A percentile compares a stretch with the other conserved stretches of the same genome.
These are phyloP conservation scores for Miscanthus lutarioriparius DNA, from an alignment of 176 grass and related monocot genomes.

Conservation along the genomic window DNA sequence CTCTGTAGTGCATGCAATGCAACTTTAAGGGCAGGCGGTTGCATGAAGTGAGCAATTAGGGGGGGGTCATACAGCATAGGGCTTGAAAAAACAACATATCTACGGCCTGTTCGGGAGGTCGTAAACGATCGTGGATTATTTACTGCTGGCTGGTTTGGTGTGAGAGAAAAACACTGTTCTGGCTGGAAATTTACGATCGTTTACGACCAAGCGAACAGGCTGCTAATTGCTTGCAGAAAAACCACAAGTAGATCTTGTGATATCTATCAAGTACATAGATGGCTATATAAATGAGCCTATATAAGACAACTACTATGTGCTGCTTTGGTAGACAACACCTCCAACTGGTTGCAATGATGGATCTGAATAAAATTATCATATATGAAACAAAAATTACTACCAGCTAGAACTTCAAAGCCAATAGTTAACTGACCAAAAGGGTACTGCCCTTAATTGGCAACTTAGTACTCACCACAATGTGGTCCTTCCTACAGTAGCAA, in stretches of 20 bases:
- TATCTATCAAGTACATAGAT: slow-evolving; percentile 16
- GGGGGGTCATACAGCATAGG: neutral
- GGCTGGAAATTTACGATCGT: no score
- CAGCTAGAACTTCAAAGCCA: neutral
- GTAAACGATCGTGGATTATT: no score
- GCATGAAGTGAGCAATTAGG: neutral
- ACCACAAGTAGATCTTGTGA: neutral
- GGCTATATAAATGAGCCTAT: neutral
- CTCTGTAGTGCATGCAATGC: neutral
- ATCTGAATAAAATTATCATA: neutral
- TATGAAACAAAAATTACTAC: neutral
- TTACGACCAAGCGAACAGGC: no score
- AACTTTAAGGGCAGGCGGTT: neutral
- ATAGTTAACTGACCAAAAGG: neutral
- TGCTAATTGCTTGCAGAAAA: neutral
- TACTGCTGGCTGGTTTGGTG: no score
- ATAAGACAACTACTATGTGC: neutral
- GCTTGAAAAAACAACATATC: neutral
- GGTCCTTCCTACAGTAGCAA: neutral
- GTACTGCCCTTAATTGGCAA: neutral
- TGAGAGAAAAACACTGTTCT: no score
- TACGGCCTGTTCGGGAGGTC: no score
- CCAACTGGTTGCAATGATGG: neutral
- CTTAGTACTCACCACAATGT: neutral
- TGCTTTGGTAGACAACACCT: neutral